Conservation (phyloP, 768 basidiomycete species). For the Auricularia heimuer region DNA sequence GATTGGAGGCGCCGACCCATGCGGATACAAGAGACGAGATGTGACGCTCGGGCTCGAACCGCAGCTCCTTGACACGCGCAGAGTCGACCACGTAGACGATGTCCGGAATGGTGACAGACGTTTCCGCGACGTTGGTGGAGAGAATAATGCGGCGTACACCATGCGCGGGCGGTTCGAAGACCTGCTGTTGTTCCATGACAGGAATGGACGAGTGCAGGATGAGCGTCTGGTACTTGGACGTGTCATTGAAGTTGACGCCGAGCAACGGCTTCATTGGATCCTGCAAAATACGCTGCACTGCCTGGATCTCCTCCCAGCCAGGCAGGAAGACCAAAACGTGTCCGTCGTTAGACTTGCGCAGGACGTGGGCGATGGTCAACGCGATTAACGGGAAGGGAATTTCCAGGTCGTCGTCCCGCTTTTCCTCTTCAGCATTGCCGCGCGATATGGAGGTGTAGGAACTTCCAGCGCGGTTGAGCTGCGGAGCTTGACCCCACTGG, state of each 20-base stretch:
- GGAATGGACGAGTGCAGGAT: conserved; percentile 86
- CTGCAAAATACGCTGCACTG: conserved; percentile 55
- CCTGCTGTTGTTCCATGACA: conserved; percentile 75
- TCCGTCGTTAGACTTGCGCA: conserved; percentile 64
- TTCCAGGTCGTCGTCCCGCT: conserved; percentile 48
- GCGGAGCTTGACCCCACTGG: conserved; percentile 9
- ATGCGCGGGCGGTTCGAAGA: conserved; percentile 71
- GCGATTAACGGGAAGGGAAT: conserved; percentile 76
- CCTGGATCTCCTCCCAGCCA: conserved; percentile 86
- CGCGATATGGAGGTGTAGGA: background rate
- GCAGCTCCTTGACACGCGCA: conserved; percentile 78
- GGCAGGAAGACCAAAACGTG: conserved; percentile 87
- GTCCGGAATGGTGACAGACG: conserved; percentile 89
- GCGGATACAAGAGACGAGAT: conserved; percentile 84
- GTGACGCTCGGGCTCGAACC: conserved; percentile 80
- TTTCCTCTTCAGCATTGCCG: background rate
- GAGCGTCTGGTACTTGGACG: conserved; percentile 56
- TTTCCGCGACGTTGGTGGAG: conserved; percentile 92
- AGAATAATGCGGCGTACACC: conserved; percentile 84
- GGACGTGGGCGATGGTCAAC: conserved; percentile 67
- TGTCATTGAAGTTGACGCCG: conserved; percentile 51
- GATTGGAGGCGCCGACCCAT: conserved; percentile 84
- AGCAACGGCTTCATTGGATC: conserved; percentile 32
- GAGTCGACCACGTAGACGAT: conserved; percentile 92
- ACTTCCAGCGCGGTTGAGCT: background rate